Conservation (phyloP, 2,329 filamentous ascomycete species). For the Apiospora hydei region DNA sequence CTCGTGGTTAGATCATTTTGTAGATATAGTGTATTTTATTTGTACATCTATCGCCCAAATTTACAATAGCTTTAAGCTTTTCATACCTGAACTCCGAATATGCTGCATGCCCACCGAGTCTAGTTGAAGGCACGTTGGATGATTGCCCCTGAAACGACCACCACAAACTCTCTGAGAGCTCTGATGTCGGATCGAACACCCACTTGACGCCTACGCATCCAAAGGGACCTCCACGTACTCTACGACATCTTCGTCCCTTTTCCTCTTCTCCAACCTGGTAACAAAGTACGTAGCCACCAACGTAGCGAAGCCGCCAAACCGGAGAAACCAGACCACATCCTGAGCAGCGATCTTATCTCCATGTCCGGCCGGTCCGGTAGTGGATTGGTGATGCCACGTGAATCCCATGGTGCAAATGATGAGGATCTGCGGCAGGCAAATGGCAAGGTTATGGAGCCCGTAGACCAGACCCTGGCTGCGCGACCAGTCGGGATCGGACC, state of each 20-base stretch:
- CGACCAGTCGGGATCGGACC: not conserved
- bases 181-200: not conserved
- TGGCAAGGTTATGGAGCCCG: slow-evolving; percentile 13
- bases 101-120: too few relatives aligned
- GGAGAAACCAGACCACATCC: slow-evolving; percentile 23
- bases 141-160: too few relatives aligned
- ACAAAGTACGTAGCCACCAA: slow-evolving; percentile 14
- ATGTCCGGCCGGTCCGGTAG: not conserved
- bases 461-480: slow-evolving; percentile 6
- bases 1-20: too few relatives aligned
- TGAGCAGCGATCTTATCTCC: not conserved
- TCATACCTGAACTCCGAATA: too few relatives aligned
- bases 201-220: not conserved
- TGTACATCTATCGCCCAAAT: too few relatives aligned
- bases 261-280: slow-evolving; percentile 1
- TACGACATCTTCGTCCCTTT: not conserved
- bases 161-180: too few relatives aligned
- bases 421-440: slow-evolving; percentile 18
- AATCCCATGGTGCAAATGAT: slow-evolving; percentile 17
- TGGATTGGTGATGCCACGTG: not conserved
- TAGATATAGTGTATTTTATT: too few relatives aligned
- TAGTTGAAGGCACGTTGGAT: too few relatives aligned
- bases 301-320: not conserved
- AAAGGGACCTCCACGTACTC: not conserved
- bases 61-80: too few relatives aligned